Evolutionary conservation across 1,139 yeast species (phyloP), one percentile per base, ranked within the genome.

Genomic region (Suhomyces taliae): DNA sequence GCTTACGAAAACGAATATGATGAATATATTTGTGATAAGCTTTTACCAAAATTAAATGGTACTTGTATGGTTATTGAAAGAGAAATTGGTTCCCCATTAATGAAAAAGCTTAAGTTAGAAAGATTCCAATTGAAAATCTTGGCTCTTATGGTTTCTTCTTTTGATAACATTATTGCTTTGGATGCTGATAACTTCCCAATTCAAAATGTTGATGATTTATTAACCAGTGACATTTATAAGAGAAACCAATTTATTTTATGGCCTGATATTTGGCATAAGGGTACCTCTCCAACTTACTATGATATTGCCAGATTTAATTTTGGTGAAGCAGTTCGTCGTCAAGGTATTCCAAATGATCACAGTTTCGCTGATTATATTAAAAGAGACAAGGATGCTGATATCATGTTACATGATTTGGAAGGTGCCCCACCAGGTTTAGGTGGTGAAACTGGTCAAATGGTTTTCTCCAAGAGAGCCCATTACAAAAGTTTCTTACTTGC

Each of bases 361-460:
- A 34, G 45, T 8, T 59, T 50, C 44, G 10, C 40, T 9, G 57
- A 53, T 4, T 59, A 61, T 43, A 36, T 52, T n/a, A 34, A 47
- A 15, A 41, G 52, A 27, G 55, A 64, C 36, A 54, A 52, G 34
- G 46, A 55, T 10, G 45, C 46, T 6, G 62, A 61, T 24, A 55
- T 63, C 12, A 58, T 59, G 39, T 63, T 54, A 48, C 75, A 70
- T 50, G 76, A 71, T 53, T 58, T 65, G 37, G 66, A 59, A 10
- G 70, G 70, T 3, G 47, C 67, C 15, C 72, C 74, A 9, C 54
- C 58, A 26, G 58, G 65, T 7, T 49, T 60, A 27, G 64, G 70
- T 5, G 63, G 61, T 1, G 76, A 72, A 52, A 56, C 74, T 1
- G 74, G 75, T 7, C 74, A 69, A 51, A 55, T 70, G 57, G 69